phyloP scores from a whole-genome alignment of 192 early-diverging fungal genomes.

The Coemansia umbellata region DNA sequence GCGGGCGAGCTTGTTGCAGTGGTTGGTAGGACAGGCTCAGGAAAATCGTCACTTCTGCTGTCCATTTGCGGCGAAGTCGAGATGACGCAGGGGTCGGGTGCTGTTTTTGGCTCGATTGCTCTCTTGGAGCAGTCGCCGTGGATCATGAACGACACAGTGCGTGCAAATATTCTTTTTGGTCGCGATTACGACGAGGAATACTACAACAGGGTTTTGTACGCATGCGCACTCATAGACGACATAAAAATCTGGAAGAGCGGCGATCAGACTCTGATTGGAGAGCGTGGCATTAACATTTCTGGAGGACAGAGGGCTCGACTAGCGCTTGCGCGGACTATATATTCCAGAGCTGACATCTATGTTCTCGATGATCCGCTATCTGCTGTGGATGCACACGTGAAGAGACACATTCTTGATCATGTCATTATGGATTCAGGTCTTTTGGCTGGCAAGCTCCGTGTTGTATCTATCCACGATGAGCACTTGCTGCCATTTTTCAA shows the following conservation, averaged over 20 bases:
- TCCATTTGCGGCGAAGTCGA: slow-evolving; percentile 57
- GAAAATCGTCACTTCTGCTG: slow-evolving; percentile 61
- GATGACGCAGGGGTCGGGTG: slow-evolving; percentile 29
- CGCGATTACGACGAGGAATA: slow-evolving; percentile 51
- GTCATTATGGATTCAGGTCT: slow-evolving; percentile 55
- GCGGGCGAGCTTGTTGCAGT: slow-evolving; percentile 54
- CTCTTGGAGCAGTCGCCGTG: slow-evolving; percentile 24
- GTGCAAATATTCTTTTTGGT: slow-evolving; percentile 80
- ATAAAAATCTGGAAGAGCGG: slow-evolving; percentile 57
- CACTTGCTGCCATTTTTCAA: slow-evolving; percentile 13
- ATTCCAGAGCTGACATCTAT: slow-evolving; percentile 63
- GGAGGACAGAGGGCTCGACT: slow-evolving; percentile 70
- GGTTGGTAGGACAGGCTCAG: slow-evolving; percentile 57
- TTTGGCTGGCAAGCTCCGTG: slow-evolving; percentile 49
- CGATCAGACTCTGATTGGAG: slow-evolving; percentile 69
- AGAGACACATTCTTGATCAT: slow-evolving; percentile 60
- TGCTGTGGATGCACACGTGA: slow-evolving; percentile 64
- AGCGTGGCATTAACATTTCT: slow-evolving; percentile 67
- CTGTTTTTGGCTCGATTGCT: slow-evolving; percentile 15
- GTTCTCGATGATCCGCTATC: slow-evolving; percentile 70
- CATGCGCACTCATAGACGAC: slow-evolving; percentile 63
- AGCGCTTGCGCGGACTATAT: slow-evolving; percentile 61
- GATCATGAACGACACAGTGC: slow-evolving; percentile 56
- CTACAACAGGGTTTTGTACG: slow-evolving; percentile 60
- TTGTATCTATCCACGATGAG: slow-evolving; percentile 38